A percentile compares a stretch with the other conserved stretches of the same genome.
These are phyloP conservation scores for Francoa sonchifolia DNA, from an alignment of 441 rosid genomes.

Conservation along the genomic window DNA sequence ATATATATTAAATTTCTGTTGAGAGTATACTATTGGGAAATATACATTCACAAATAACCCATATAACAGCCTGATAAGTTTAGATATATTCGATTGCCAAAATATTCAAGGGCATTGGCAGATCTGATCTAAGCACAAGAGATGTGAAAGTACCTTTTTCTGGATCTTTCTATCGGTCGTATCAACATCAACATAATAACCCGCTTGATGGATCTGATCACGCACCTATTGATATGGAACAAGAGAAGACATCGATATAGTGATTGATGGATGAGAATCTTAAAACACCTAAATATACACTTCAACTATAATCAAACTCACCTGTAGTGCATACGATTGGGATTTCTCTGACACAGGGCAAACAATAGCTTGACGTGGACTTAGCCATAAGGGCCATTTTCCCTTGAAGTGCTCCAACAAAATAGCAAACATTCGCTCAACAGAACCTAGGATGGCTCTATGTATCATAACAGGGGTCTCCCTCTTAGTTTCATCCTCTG, in stretches of 20 bases:
- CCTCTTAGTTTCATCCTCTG: slow-evolving; percentile 79
- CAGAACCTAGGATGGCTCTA: slow-evolving; percentile 92
- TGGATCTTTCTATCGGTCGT: slow-evolving; percentile 74
- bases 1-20: neutral
- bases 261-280: neutral
- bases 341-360: slow-evolving; percentile 95
- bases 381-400: slow-evolving; percentile 99
- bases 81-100: neutral
- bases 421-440: slow-evolving; percentile 94
- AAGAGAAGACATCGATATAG: slow-evolving; percentile 7
- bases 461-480: slow-evolving; percentile 92
- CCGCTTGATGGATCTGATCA: slow-evolving; percentile 55
- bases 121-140: slow-evolving; percentile 6
- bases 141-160: slow-evolving; percentile 51
- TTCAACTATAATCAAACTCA: slow-evolving; percentile 5
- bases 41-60: neutral
- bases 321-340: slow-evolving; percentile 59
- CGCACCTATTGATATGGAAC: slow-evolving; percentile 35
- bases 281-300: neutral
- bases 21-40: no score
- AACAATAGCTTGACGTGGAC: slow-evolving; percentile 98
- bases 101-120: neutral
- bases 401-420: slow-evolving; percentile 95
- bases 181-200: slow-evolving; percentile 74
- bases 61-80: neutral